These are phyloP conservation scores for Lactarius sp. DNA, from an alignment of 768 basidiomycete genomes.

Conservation along the genomic window DNA sequence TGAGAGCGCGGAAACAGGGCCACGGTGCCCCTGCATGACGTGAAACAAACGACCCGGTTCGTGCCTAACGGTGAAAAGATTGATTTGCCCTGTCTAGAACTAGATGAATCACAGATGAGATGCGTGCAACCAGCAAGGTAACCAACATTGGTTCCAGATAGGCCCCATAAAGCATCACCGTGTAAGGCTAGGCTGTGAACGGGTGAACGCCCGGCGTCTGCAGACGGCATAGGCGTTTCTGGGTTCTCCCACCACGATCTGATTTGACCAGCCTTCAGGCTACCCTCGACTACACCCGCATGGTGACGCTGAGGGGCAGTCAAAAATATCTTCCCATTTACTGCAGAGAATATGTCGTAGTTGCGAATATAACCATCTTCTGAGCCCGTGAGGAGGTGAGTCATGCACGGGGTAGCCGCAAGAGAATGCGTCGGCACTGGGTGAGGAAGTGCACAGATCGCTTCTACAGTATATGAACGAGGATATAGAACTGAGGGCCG, in stretches of 20 bases:
- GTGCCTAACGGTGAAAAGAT: constrained; percentile 89
- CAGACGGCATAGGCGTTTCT: constrained; percentile 6
- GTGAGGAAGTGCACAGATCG: constrained; percentile 86
- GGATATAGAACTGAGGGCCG: constrained; percentile 35
- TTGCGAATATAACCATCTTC: constrained; percentile 91
- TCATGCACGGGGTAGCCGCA: constrained; percentile 79
- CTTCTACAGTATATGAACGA: constrained; percentile 81
- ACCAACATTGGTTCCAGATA: constrained; percentile 79
- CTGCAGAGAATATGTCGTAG: constrained; percentile 85
- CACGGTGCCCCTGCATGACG: constrained; percentile 68
- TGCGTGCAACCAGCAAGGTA: constrained; percentile 30
- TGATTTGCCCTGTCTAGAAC: constrained; percentile 78
- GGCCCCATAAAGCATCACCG: constrained; percentile 87
- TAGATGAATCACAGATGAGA: constrained; percentile 13
- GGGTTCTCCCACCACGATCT: constrained; percentile 92
- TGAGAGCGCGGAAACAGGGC: constrained; percentile 80
- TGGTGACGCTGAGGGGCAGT: constrained; percentile 87
- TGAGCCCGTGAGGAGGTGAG: constrained; percentile 84
- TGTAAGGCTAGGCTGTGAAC: constrained; percentile 92
- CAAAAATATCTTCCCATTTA: constrained; percentile 83
- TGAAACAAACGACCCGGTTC: constrained; percentile 78
- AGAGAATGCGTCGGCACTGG: constrained; percentile 86
- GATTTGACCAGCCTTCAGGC: constrained; percentile 83
- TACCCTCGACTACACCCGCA: constrained; percentile 86
- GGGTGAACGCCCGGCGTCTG: constrained; percentile 43